phyloP scores from a whole-genome alignment of 163 green algal genomes.

The Chloromonas sp. region DNA sequence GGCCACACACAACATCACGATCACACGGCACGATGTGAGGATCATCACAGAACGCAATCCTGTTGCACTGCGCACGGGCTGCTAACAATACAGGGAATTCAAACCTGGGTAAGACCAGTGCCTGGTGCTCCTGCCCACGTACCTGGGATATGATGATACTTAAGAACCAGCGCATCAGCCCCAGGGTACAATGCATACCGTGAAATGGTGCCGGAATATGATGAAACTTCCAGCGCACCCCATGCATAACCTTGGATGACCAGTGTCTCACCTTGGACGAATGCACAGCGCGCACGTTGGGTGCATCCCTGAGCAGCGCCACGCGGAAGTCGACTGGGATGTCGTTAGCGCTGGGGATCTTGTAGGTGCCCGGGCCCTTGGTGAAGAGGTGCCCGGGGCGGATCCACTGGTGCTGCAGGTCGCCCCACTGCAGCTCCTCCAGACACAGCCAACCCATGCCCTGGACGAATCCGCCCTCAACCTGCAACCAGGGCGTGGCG shows the following conservation, averaged over 20 bases:
- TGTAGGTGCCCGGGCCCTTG: slow-evolving; percentile 36
- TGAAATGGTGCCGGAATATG: too few relatives aligned
- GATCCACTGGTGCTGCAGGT: slow-evolving; percentile 88
- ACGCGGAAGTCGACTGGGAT: slow-evolving; percentile 91
- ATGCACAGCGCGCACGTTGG: slow-evolving; percentile 75
- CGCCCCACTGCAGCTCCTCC: slow-evolving; percentile 95
- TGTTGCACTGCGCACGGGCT: neutral
- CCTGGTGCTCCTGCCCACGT: too few relatives aligned
- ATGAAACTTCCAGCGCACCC: too few relatives aligned
- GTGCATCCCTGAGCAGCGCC: slow-evolving; percentile 73
- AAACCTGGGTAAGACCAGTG: too few relatives aligned
- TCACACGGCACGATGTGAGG: neutral
- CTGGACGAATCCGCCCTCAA: slow-evolving; percentile 92
- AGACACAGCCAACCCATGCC: slow-evolving; percentile 92
- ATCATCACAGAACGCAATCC: too few relatives aligned
- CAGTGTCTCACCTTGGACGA: slow-evolving; percentile 54
- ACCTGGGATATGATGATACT: too few relatives aligned
- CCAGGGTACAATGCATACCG: too few relatives aligned
- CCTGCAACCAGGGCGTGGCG: slow-evolving; percentile 37
- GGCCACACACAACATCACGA: slow-evolving; percentile 5
- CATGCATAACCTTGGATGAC: too few relatives aligned
- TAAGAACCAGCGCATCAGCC: too few relatives aligned
- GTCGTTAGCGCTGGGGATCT: slow-evolving; percentile 95
- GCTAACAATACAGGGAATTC: too few relatives aligned
- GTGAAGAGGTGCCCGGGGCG: slow-evolving; percentile 79